A percentile compares a stretch with the other conserved stretches of the same genome.
These are phyloP conservation scores for Aspergillus bombycis DNA, from an alignment of 2,329 filamentous ascomycete genomes.

Conservation along the genomic window DNA sequence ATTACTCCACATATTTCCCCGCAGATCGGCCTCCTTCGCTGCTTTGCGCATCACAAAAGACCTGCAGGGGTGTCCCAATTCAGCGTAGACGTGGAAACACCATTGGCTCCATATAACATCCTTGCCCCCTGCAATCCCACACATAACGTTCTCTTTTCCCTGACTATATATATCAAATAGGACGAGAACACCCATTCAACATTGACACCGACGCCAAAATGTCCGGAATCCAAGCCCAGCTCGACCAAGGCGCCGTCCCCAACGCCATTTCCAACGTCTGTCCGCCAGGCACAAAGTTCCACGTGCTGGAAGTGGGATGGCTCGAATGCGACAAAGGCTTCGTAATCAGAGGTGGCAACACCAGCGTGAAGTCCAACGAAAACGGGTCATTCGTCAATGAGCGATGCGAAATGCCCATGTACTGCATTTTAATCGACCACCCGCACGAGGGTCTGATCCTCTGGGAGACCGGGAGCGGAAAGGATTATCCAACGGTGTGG, in stretches of 20 bases:
- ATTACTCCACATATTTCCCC: neutral
- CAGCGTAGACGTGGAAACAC: no score
- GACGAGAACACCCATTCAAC: neutral
- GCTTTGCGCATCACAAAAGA: neutral
- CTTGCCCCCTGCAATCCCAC: no score
- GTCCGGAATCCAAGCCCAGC: slow-evolving; percentile 14
- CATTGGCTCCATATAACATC: no score
- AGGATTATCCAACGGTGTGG: slow-evolving; percentile 15
- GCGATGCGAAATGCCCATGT: slow-evolving; percentile 17
- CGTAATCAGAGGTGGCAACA: slow-evolving; percentile 15
- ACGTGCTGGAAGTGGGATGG: slow-evolving; percentile 17
- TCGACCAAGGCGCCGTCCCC: slow-evolving; percentile 15
- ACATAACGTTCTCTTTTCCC: no score
- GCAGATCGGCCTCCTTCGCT: neutral
- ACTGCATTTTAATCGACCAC: slow-evolving; percentile 17
- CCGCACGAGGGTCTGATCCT: slow-evolving; percentile 17
- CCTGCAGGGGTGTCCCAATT: neutral
- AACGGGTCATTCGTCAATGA: slow-evolving; percentile 14
- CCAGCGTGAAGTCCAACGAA: slow-evolving; percentile 13
- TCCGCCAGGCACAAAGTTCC: slow-evolving; percentile 14
- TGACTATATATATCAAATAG: no score
- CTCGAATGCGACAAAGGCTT: slow-evolving; percentile 18
- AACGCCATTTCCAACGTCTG: slow-evolving; percentile 16
- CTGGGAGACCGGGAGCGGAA: slow-evolving; percentile 17
- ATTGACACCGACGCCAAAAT: neutral